Evolutionary conservation across 768 basidiomycete species (phyloP).

Genomic region (Floccularia luteovirens): DNA sequence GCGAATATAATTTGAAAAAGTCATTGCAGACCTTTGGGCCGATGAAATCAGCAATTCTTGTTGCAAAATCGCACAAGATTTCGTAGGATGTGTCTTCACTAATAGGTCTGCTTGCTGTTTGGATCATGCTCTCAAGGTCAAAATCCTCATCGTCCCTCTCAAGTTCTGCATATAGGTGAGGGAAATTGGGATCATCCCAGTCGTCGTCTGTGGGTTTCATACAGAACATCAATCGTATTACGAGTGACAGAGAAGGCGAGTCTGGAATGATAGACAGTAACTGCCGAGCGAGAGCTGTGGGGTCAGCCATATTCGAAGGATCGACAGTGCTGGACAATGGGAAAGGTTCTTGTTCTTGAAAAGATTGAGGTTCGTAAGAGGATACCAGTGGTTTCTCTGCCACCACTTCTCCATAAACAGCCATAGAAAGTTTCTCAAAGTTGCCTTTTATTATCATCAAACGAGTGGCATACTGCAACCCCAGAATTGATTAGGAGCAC

Average conservation of each 20-base stretch:
- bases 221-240: conserved; percentile 71
- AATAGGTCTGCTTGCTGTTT: conserved; percentile 48
- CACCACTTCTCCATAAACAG: conserved; percentile 51
- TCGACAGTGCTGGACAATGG: conserved; percentile 49
- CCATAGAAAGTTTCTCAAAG: conserved; percentile 59
- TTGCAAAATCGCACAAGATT: conserved; percentile 44
- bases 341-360: conserved; percentile 24
- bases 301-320: conserved; percentile 51
- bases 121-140: conserved; percentile 50
- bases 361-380: conserved; percentile 29
- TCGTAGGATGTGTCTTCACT: conserved; percentile 47
- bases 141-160: conserved; percentile 39
- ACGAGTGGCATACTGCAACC: conserved; percentile 57
- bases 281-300: conserved; percentile 52
- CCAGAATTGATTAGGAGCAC: neutral
- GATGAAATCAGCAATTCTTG: conserved; percentile 45
- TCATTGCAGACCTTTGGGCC: conserved; percentile 43
- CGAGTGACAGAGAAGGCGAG: conserved; percentile 54
- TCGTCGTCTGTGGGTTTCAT: conserved; percentile 74
- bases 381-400: conserved; percentile 22
- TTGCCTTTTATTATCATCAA: conserved; percentile 77
- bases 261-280: conserved; percentile 56
- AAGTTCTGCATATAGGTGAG: conserved; percentile 60
- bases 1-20: neutral
- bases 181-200: conserved; percentile 71